phyloP scores from a whole-genome alignment of 2,329 filamentous ascomycete species.

The Stagonosporopsis cucurbitacearum region DNA sequence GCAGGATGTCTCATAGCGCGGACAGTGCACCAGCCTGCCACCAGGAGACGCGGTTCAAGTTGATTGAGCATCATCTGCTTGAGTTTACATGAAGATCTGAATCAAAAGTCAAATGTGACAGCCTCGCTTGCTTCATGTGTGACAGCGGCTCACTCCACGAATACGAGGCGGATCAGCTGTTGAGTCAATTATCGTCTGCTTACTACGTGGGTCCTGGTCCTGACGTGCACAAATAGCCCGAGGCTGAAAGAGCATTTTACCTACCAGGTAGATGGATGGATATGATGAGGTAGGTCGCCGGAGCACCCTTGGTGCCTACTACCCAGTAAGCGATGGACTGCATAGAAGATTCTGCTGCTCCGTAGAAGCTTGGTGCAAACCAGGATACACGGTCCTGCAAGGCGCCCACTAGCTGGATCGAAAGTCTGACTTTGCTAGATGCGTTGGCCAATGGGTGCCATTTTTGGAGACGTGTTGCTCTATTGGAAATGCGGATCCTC shows the following conservation, averaged over 20 bases:
- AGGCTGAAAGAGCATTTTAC: conserved; percentile 16
- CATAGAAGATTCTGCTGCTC: conserved; percentile 17
- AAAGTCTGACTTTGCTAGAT: conserved; percentile 20
- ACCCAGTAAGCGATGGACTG: conserved; percentile 8
- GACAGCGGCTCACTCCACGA: conserved; percentile 13
- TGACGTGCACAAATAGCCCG: background rate
- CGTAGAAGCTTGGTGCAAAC: conserved; percentile 17
- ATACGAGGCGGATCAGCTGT: conserved; percentile 22
- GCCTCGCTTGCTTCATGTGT: conserved; percentile 13
- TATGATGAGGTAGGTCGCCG: too few relatives aligned
- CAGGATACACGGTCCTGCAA: conserved; percentile 15
- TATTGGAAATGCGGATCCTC: conserved; percentile 23
- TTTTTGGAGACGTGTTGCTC: conserved; percentile 21
- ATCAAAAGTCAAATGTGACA: conserved; percentile 8
- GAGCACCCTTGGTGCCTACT: too few relatives aligned
- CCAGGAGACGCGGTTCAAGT: background rate
- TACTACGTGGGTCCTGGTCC: conserved; percentile 19
- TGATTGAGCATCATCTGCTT: conserved; percentile 8
- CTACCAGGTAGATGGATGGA: background rate
- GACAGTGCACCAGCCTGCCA: conserved; percentile 5
- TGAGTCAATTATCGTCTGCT: conserved; percentile 30
- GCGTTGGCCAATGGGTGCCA: conserved; percentile 34
- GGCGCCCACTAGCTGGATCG: conserved; percentile 19
- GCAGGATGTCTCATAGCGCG: conserved; percentile 3
- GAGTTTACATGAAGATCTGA: conserved; percentile 13